phyloP scores from a whole-genome alignment of 108 stramenopile genomes.

The Schizochytrium sp. region DNA sequence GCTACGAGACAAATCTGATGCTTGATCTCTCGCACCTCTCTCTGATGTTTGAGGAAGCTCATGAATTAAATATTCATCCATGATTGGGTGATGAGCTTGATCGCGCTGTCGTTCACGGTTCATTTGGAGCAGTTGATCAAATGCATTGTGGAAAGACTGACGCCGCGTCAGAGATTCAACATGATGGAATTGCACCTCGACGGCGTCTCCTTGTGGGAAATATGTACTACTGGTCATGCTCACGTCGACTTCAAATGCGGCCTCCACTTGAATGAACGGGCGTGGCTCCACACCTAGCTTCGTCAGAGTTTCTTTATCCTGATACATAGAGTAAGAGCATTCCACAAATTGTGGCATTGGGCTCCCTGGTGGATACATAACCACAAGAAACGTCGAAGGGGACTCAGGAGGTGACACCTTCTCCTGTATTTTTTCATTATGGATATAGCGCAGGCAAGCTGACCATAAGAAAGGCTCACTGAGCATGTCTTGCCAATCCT shows the following conservation, averaged over 20 bases:
- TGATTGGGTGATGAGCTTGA: too few species aligned
- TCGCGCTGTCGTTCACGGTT: too few species aligned
- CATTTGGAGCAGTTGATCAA: not conserved
- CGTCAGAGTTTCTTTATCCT: slow-evolving; percentile 18
- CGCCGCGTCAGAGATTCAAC: slow-evolving; percentile 28
- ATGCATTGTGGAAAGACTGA: not conserved
- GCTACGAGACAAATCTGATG: too few species aligned
- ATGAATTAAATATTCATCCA: too few species aligned
- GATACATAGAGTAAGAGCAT: slow-evolving; percentile 48
- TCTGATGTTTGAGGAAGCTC: not conserved
- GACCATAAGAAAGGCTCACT: slow-evolving; percentile 50
- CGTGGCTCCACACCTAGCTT: not conserved
- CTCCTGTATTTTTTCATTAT: slow-evolving; percentile 25
- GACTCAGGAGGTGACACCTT: slow-evolving; percentile 38
- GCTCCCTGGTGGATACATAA: not conserved
- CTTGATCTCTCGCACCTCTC: not conserved
- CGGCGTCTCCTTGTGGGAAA: slow-evolving; percentile 1
- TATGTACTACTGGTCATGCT: not conserved
- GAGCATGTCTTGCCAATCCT: slow-evolving; percentile 30
- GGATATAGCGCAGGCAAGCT: slow-evolving; percentile 46
- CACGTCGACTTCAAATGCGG: slow-evolving; percentile 36
- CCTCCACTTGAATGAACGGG: slow-evolving; percentile 28
- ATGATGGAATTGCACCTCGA: not conserved
- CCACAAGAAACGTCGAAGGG: slow-evolving; percentile 9
- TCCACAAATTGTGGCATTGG: slow-evolving; percentile 35